Conservation (phyloP, 371 early-diverging fungal species). For the Circinella minor region DNA sequence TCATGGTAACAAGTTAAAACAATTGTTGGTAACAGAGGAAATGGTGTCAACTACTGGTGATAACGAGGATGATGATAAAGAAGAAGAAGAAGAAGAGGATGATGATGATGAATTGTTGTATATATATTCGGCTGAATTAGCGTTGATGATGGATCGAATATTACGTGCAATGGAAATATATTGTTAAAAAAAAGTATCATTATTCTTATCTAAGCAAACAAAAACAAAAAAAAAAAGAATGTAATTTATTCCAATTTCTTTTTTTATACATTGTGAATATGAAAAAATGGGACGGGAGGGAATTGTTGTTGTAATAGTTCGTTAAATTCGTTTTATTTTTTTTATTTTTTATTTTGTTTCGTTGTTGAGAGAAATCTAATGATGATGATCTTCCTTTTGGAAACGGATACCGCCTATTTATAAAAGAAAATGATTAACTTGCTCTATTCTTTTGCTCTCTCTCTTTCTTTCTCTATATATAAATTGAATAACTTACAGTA, state of each 20-base stretch:
- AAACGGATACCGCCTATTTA: conserved; percentile 74
- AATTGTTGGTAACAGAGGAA: background rate
- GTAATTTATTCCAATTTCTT: background rate
- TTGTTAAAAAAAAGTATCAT: conserved; percentile 6
- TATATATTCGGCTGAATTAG: conserved; percentile 7
- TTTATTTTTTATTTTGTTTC: background rate
- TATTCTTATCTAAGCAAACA: background rate
- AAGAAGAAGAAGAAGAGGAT: background rate
- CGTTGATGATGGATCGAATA: conserved; percentile 1
- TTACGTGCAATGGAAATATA: conserved; percentile 15
- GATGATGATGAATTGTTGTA: background rate
- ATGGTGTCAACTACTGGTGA: background rate
- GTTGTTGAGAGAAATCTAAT: conserved; percentile 13
- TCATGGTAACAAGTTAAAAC: background rate
- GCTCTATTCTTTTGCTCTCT: background rate
- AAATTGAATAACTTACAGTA: conserved; percentile 68
- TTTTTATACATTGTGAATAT: conserved; percentile 1
- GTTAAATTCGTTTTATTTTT: background rate
- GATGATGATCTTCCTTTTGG: conserved; percentile 61
- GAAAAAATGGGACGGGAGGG: background rate
- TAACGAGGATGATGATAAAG: background rate
- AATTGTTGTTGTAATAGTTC: background rate
- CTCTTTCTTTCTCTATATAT: background rate
- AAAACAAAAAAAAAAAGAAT: conserved; percentile 7
- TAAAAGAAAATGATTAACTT: background rate